phyloP scores from a whole-genome alignment of 371 early-diverging fungal genomes.

The Blakeslea trispora region DNA sequence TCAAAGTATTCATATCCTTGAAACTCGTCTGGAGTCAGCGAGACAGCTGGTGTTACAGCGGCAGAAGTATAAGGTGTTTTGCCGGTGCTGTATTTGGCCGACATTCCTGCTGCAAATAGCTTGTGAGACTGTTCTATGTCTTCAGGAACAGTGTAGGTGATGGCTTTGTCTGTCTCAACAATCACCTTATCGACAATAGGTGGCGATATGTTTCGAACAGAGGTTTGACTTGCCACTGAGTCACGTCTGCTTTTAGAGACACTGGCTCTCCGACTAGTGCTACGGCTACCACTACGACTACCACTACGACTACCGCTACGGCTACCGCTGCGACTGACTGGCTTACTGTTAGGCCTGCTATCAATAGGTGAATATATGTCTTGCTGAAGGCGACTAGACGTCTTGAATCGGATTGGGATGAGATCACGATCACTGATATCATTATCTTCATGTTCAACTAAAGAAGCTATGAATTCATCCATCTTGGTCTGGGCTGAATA shows the following conservation, averaged over 20 bases:
- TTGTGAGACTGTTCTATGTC: constrained; percentile 12
- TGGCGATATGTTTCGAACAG: not conserved
- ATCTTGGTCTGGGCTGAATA: constrained; percentile 15
- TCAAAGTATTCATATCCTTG: constrained; percentile 10
- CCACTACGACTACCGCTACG: constrained; percentile 4
- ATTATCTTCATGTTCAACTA: constrained; percentile 16
- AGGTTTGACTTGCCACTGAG: not conserved
- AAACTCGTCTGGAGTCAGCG: constrained; percentile 5
- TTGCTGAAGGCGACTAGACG: constrained; percentile 25
- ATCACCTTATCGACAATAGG: not conserved
- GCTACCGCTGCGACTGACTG: constrained; percentile 8
- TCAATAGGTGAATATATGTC: constrained; percentile 26
- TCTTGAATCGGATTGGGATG: constrained; percentile 38
- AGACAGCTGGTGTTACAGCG: constrained; percentile 23
- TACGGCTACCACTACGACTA: constrained; percentile 12
- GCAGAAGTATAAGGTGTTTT: constrained; percentile 37
- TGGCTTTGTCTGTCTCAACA: not conserved
- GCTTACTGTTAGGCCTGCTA: no score
- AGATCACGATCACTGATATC: constrained; percentile 39
- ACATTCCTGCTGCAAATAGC: constrained; percentile 15
- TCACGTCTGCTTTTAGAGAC: constrained; percentile 16
- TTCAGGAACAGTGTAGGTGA: not conserved
- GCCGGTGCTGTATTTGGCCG: not conserved
- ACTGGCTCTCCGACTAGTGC: constrained; percentile 17
- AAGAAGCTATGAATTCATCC: constrained; percentile 19